These are phyloP conservation scores for Hymenoscyphus repandus DNA, from an alignment of 2,329 filamentous ascomycete genomes.

Conservation along the genomic window DNA sequence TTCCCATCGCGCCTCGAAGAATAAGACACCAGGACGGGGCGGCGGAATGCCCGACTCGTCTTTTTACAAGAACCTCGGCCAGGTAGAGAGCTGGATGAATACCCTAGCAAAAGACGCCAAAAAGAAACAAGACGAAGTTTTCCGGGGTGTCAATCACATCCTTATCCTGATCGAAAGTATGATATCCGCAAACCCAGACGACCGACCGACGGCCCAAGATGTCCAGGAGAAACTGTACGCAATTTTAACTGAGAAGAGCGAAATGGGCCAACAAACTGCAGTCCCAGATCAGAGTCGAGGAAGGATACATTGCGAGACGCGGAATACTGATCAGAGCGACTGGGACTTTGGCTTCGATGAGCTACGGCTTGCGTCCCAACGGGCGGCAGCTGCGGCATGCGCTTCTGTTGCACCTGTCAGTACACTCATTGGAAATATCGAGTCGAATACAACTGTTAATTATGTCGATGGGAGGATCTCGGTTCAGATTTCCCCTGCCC, in stretches of 20 bases:
- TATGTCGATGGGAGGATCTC: conserved; percentile 22
- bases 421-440: conserved; percentile 16
- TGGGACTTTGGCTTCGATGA: conserved; percentile 27
- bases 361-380: conserved; percentile 26
- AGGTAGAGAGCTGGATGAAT: conserved; percentile 65
- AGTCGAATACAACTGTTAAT: conserved; percentile 12
- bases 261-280: conserved; percentile 10
- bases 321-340: conserved; percentile 11
- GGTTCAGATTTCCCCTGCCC: conserved; percentile 1
- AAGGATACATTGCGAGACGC: conserved; percentile 24
- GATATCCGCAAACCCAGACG: conserved; percentile 46
- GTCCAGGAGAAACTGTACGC: conserved; percentile 48
- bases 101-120: conserved; percentile 53
- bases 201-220: conserved; percentile 47
- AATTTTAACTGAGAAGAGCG: conserved; percentile 38
- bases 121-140: conserved; percentile 41
- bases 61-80: conserved; percentile 65
- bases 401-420: conserved; percentile 13
- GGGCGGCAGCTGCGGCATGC: conserved; percentile 29
- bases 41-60: conserved; percentile 61
- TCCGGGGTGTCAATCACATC: conserved; percentile 47
- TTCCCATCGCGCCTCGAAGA: conserved; percentile 60
- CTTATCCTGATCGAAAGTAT: conserved; percentile 50
- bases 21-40: conserved; percentile 46
- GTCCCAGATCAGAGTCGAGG: conserved; percentile 3